Evolutionary conservation across 257 asterid species (phyloP), one percentile per base, ranked within the genome.

Genomic region (Eustoma russellianum): DNA sequence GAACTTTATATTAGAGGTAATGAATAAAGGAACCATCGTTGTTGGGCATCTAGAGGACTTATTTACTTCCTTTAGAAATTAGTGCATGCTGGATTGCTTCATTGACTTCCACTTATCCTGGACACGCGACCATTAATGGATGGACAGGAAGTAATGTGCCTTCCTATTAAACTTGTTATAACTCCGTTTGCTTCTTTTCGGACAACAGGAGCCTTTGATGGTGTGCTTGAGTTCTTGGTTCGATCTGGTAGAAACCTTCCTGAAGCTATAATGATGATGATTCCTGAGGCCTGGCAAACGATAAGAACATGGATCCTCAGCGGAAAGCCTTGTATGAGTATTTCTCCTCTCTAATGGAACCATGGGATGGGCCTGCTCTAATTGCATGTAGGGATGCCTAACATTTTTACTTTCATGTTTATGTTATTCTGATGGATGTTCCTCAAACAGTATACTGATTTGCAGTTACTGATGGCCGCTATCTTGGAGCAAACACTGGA

Each of bases 301-400:
- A 92, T 61, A 79, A 88, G 82, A 92, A 83, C 71, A 92, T 92
- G 81, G 99, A 88, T 67, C 93, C 97, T 62, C 56, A 75, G 10
- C 71, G 99, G 6, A 92, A 73, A 78, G 86, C 93, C 50, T 72
- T 92, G 15, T 92, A 92, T 14, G 95, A 92, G 69, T 92, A 85
- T 73, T 88, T 83, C 75, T 92, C 99, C 17, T 76, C 99, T 53
- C 85, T 92, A 41, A 74, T 92, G 93, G 99, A 92, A 63, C 99
- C 99, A 49, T 92, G 99, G 99, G 99, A 88, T 79, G 97, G 99
- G 33, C 99, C 99, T 62, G 97, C 99, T 58, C 91, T 92, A 51
- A 83, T 92, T 66, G 79, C 99, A 78, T 92, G 99, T 92, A 85
- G 24, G 80, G 51, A 30, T 57, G 46, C 11, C 48, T 35, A 40